Evolutionary conservation across 148 eudicot genomes (phyloP), one percentile per base, ranked within the genome.

Genomic region (Cornus controversa): DNA sequence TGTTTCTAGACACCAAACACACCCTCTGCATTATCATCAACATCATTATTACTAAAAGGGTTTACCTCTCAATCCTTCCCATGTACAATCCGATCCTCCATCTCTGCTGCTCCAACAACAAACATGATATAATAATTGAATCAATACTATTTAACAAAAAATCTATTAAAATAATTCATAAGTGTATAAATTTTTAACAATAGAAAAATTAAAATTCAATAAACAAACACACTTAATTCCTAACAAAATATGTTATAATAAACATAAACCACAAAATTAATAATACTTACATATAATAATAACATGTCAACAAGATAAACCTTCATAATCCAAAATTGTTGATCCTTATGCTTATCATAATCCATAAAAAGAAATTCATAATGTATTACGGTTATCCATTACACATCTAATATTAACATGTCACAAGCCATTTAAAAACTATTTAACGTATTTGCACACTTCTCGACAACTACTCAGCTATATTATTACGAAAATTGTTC

Each of bases 11-110:
- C 89, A 72, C 31, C 78, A 76, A 85, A 81, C 22, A 79, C 84
- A 75, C 70, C 82, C 34, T 88, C 94, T 4, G 84, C 42, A 22
- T 78, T 85, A 14, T 67, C 86, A 9, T 85, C 90, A 13, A 72
- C 87, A 36, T 87, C 87, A 42, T 88, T 92, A 77, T 89, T 84
- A 54, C 77, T 92, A 84, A 93, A 93, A 67, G 97, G 97, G 71
- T 93, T 93, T 13, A 83, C 84, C 77, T 93, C 97, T 67, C 81
- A 54, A 13, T 87, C 92, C 78, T 89, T 81, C 16, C 90, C 83
- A n/a, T n/a, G n/a, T n/a, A 42, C 82, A 79, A 66, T 84, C 85
- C 87, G 91, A 87, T 5, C 96, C 87, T 40, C 96, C 92, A 73
- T 79, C 80, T 47, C 94, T 72, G 57, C 77, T 81, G 65, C 85